Evolutionary conservation across 768 basidiomycete species (phyloP), one percentile per base, ranked within the genome.

Genomic region (Boletus barrowsii): DNA sequence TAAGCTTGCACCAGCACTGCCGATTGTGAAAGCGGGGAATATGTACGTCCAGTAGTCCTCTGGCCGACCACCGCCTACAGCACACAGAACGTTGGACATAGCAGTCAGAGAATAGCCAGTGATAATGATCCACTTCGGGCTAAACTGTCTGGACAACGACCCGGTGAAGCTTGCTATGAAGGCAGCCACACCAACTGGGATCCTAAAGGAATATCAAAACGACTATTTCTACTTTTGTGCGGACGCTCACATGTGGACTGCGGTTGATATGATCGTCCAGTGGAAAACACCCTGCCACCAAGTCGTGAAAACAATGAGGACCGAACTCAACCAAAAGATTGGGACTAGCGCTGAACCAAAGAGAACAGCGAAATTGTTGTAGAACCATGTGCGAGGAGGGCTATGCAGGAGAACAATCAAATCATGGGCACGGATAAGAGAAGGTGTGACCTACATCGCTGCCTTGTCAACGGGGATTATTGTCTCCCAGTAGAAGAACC

Each of bases 401-500:
- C 76, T 75, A 47, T 9, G 5, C 2, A 11, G 26, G 14, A 39
- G 4, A 8, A 36, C 8, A 32, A 46, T 55, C 24, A 57, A 29
- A 3, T 30, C 11, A 8, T 14, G 24, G 10, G 30, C 7, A 33
- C 13, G 1, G 36, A 51, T 29, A 33, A 22, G 10, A 51, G 26
- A 33, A 33, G 14, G 13, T 17, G 24, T 14, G 14, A 61, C 75
- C 36, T 57, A 78, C 76, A 79, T 62, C 8, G 76, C 73, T 7
- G 83, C 80, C 6, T 61, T 62, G 13, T 77, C 65, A 14, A 60
- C 56, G 2, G 75, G 76, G 15, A 80, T 61, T 0, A 59, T 43
- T 7, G 73, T 65, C 57, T 84, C 81, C 75, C 76, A 83, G 45
- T 73, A 67, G 67, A 84, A 79, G 70, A 85, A 85, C 1, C 49